A percentile compares a stretch with the other conserved stretches of the same genome.
phyloP scores from a whole-genome alignment of 495 filamentous ascomycete genomes.

The Penicillium desertorum region DNA sequence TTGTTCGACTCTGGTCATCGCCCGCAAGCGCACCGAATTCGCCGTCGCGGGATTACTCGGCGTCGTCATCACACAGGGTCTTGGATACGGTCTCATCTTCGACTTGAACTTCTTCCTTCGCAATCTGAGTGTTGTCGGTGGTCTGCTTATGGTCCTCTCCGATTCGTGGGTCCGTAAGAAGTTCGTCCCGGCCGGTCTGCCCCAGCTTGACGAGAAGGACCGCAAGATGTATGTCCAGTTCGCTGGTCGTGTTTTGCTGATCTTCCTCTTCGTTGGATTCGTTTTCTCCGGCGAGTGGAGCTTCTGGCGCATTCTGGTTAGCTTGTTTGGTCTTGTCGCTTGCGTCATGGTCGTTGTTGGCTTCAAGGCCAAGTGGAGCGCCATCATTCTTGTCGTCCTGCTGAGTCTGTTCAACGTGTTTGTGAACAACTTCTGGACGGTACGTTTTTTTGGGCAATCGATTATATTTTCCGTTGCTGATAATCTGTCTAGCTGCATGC shows the following conservation, averaged over 20 bases:
- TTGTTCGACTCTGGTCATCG: slow-evolving; percentile 83
- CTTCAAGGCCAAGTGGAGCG: slow-evolving; percentile 99
- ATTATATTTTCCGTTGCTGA: slow-evolving; percentile 1
- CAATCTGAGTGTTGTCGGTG: slow-evolving; percentile 95
- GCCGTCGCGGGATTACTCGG: slow-evolving; percentile 85
- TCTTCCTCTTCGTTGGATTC: slow-evolving; percentile 95
- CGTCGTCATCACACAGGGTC: slow-evolving; percentile 92
- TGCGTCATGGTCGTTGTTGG: slow-evolving; percentile 99
- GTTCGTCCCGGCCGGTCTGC: slow-evolving; percentile 93
- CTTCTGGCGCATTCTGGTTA: slow-evolving; percentile 78
- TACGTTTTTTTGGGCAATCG: slow-evolving; percentile 51
- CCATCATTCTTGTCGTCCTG: slow-evolving; percentile 88
- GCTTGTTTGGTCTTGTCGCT: slow-evolving; percentile 77
- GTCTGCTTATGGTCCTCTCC: slow-evolving; percentile 94
- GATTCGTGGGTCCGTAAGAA: slow-evolving; percentile 97
- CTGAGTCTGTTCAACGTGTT: slow-evolving; percentile 93
- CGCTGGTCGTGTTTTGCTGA: slow-evolving; percentile 90
- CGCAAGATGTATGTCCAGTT: slow-evolving; percentile 99
- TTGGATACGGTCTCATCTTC: slow-evolving; percentile 97
- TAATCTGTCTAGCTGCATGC: slow-evolving; percentile 76
- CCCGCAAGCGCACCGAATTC: slow-evolving; percentile 86
- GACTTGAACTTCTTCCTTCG: slow-evolving; percentile 99
- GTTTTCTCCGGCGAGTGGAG: slow-evolving; percentile 94
- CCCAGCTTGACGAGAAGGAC: slow-evolving; percentile 95
- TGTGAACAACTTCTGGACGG: slow-evolving; percentile 99